These are phyloP conservation scores for Asterophora parasitica DNA, from an alignment of 768 basidiomycete species.

Conservation along the genomic window DNA sequence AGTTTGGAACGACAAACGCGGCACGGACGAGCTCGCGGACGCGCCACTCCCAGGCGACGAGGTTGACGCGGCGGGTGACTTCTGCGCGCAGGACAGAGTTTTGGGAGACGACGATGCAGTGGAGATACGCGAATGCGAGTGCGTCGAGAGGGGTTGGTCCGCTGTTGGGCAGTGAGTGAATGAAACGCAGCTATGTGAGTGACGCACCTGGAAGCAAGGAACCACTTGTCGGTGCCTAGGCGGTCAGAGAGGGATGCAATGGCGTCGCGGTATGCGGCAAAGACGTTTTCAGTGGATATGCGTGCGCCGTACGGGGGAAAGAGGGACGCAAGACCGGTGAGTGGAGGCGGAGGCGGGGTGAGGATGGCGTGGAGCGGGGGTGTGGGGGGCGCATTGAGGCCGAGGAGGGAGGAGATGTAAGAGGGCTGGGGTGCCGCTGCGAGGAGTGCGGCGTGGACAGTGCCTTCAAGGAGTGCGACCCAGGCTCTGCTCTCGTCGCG, in stretches of 20 bases:
- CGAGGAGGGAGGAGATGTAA: slow-evolving; percentile 38
- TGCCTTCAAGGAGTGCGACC: slow-evolving; percentile 73
- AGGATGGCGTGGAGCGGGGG: slow-evolving; percentile 45
- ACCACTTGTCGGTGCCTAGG: slow-evolving; percentile 75
- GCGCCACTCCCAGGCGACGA: slow-evolving; percentile 74
- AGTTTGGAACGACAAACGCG: slow-evolving; percentile 34
- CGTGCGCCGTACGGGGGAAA: slow-evolving; percentile 58
- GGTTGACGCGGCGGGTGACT: slow-evolving; percentile 67
- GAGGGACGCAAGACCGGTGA: slow-evolving; percentile 62
- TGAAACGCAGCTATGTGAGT: background rate
- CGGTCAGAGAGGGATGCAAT: slow-evolving; percentile 70
- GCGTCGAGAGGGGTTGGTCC: slow-evolving; percentile 79
- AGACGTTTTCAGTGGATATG: slow-evolving; percentile 44
- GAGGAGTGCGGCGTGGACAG: slow-evolving; percentile 74
- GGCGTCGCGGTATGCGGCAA: slow-evolving; percentile 64
- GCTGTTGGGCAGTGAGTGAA: slow-evolving; percentile 30
- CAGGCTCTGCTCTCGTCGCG: slow-evolving; percentile 78
- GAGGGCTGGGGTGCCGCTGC: slow-evolving; percentile 44
- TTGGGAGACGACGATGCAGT: slow-evolving; percentile 49
- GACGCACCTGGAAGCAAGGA: slow-evolving; percentile 64
- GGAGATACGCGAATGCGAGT: slow-evolving; percentile 76
- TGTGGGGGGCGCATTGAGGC: slow-evolving; percentile 26
- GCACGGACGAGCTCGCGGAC: slow-evolving; percentile 55
- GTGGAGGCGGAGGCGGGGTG: slow-evolving; percentile 62
- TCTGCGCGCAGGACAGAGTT: slow-evolving; percentile 49